Percentiles rank a stretch among this genome's conserved stretches.
phyloP scores from a whole-genome alignment of 2,329 filamentous ascomycete species.

The Chrysosporium keratinophilum region DNA sequence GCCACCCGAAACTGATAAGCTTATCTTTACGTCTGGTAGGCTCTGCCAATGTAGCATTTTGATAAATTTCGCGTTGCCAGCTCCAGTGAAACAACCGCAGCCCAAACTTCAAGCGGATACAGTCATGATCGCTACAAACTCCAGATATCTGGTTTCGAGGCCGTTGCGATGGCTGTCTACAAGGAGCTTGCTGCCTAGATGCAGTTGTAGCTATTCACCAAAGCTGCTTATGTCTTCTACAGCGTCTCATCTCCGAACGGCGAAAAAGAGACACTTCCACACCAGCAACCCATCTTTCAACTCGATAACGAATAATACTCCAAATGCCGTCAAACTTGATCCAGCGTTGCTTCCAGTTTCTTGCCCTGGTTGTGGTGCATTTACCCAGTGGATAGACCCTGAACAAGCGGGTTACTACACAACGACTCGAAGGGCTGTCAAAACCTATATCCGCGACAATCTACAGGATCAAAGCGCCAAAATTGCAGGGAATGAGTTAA shows the following conservation, averaged over 20 bases:
- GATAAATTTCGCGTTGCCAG: background rate
- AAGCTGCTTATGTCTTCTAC: too few relatives aligned
- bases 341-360: slow-evolving; percentile 36
- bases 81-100: background rate
- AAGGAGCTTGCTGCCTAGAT: background rate
- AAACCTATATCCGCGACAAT: slow-evolving; percentile 22
- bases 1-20: background rate
- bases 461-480: slow-evolving; percentile 11
- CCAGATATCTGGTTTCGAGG: background rate
- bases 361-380: slow-evolving; percentile 55
- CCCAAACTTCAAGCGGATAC: background rate
- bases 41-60: background rate
- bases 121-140: slow-evolving; percentile 4
- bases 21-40: background rate
- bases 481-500: background rate
- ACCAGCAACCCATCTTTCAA: background rate
- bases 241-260: background rate
- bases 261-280: background rate
- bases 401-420: slow-evolving; percentile 50
- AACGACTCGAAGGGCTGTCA: slow-evolving; percentile 40
- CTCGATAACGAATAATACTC: background rate
- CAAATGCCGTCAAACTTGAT: background rate
- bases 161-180: background rate
- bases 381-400: slow-evolving; percentile 46
- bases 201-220: background rate